These are phyloP conservation scores for Speleostelium caveatum DNA, from an alignment of 78 protist genomes.

Conservation along the genomic window DNA sequence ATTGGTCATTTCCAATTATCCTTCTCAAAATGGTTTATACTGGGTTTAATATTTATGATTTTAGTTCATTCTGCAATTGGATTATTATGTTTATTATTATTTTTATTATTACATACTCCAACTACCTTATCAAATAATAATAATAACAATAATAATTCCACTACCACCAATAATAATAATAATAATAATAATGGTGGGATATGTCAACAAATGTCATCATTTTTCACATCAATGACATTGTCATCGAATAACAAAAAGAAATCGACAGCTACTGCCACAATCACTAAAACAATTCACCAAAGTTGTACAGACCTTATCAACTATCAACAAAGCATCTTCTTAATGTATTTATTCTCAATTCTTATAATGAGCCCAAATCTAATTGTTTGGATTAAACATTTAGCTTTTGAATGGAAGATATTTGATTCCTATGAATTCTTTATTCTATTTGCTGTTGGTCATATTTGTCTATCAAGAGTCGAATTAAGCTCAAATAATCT, in stretches of 20 bases:
- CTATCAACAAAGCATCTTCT: slow-evolving; percentile 54
- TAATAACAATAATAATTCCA: not conserved
- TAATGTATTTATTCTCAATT: slow-evolving; percentile 55
- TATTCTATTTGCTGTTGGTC: slow-evolving; percentile 42
- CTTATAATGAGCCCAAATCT: slow-evolving; percentile 64
- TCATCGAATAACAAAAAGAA: slow-evolving; percentile 44
- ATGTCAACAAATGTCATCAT: not conserved
- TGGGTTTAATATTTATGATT: not conserved
- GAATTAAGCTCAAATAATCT: slow-evolving; percentile 41
- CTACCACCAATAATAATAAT: too few relatives aligned
- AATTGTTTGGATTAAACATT: slow-evolving; percentile 63
- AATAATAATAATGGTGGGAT: not conserved
- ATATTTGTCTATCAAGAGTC: slow-evolving; percentile 34
- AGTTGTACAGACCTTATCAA: slow-evolving; percentile 5
- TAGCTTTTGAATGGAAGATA: slow-evolving; percentile 65
- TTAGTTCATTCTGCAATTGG: slow-evolving; percentile 65
- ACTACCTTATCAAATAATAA: too few relatives aligned
- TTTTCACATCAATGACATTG: too few relatives aligned
- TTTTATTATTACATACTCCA: slow-evolving; percentile 31
- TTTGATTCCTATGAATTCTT: slow-evolving; percentile 70
- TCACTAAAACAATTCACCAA: not conserved
- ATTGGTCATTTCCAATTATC: slow-evolving; percentile 53
- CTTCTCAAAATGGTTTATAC: slow-evolving; percentile 44
- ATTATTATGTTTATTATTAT: slow-evolving; percentile 23
- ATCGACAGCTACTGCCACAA: not conserved